Evolutionary conservation across 2,329 filamentous ascomycete genomes (phyloP).

Genomic region (Fusarium veterinarium): DNA sequence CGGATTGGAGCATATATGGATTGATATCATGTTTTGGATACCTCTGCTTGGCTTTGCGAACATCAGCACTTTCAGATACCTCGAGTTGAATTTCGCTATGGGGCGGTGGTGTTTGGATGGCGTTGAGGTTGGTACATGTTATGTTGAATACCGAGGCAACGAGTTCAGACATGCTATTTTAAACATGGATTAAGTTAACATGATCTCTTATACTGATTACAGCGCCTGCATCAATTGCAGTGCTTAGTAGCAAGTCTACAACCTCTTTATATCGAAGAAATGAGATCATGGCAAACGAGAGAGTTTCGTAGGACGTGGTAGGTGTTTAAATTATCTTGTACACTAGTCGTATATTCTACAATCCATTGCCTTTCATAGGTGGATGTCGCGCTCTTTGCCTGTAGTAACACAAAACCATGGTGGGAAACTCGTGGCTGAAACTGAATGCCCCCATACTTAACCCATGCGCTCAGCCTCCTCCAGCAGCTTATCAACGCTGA

Average conservation of each 20-base stretch:
- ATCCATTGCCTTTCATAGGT: not conserved
- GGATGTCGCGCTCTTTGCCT: not conserved
- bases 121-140: not conserved
- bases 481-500: conserved; percentile 85
- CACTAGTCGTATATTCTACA: conserved; percentile 29
- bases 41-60: not conserved
- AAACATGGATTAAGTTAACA: not conserved
- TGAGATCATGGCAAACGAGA: conserved; percentile 51
- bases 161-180: not conserved
- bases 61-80: not conserved
- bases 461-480: conserved; percentile 88
- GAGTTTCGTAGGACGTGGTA: not conserved
- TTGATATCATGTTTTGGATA: not conserved
- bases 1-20: not conserved
- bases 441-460: conserved; percentile 45
- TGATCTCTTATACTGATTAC: not conserved
- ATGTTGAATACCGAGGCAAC: not conserved
- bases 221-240: too few species aligned
- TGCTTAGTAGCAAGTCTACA: not conserved
- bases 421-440: not conserved
- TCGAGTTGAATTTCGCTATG: conserved; percentile 3
- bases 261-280: not conserved
- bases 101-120: not conserved
- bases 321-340: conserved; percentile 11
- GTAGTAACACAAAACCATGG: not conserved